Conservation (phyloP, 176 grass and related monocot species). For the Aechmea fasciata region DNA sequence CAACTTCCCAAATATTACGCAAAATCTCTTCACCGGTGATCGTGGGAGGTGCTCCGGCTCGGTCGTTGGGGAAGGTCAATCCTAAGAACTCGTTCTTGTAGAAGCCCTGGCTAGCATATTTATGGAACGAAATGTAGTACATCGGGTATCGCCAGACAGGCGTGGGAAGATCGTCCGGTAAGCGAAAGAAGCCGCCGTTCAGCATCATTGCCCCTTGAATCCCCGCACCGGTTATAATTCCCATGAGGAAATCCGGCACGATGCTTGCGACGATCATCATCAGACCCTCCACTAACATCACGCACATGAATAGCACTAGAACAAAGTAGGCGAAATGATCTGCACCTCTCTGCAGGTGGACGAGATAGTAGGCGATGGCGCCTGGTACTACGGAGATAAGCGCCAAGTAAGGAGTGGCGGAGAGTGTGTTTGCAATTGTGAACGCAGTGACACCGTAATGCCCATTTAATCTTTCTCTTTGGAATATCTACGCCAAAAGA, state of each 20-base stretch:
- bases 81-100: constrained; percentile 86
- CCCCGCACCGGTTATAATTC: constrained; percentile 85
- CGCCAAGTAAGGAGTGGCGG: constrained; percentile 57
- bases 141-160: constrained; percentile 70
- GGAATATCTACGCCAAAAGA: constrained; percentile 35
- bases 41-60: constrained; percentile 16
- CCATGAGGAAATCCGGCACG: constrained; percentile 89
- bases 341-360: constrained; percentile 40
- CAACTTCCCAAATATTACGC: constrained; percentile 50
- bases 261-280: constrained; percentile 88
- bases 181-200: constrained; percentile 76
- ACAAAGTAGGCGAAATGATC: constrained; percentile 83
- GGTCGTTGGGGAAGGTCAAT: constrained; percentile 59
- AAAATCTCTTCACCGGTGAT: constrained; percentile 55
- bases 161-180: constrained; percentile 52
- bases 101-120: constrained; percentile 73
- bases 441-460: constrained; percentile 80
- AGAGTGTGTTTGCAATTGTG: constrained; percentile 66
- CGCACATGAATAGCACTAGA: constrained; percentile 55
- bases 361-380: constrained; percentile 72
- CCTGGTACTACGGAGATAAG: constrained; percentile 71
- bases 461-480: constrained; percentile 78
- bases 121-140: constrained; percentile 86
- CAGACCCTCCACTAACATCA: constrained; percentile 78
- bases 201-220: constrained; percentile 95